Base-by-base conservation (phyloP, 2,329 filamentous ascomycete species). In the Zymoseptoria tritici region DNA sequence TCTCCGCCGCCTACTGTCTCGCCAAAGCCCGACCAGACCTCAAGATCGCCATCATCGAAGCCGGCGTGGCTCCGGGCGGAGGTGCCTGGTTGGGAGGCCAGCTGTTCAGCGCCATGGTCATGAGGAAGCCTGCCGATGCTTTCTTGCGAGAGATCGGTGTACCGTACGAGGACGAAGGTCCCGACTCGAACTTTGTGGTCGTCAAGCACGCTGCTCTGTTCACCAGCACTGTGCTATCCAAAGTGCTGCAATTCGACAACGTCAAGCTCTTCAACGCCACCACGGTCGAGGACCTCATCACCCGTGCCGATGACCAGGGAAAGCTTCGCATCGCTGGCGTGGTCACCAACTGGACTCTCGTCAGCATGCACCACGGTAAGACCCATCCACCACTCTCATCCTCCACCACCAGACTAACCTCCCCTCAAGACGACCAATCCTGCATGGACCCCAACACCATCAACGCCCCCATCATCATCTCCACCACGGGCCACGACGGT, bases 401-500 rank as follows among this genome's bases (percentile, higher is more conserved):
- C 36, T 42, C 13, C 29, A 36, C 31, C 31, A 20, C 13, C 49
- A 52, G 4, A 16, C 13, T 7, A 24, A 52, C 49, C 19, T 6
- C 5, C 22, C 13, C 51, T 26, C 9, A 53, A n/a, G 51, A 64
- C 56, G 61, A 63, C 59, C 91, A 96, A 79, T 89, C 85, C 62
- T 96, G 91, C 87, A 96, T 96, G 91, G 92, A 96, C 75, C 91
- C 91, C 67, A 96, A 94, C 84, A 96, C 91, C 70, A 96, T 96
- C 83, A 96, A 96, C 73, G 90, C 91, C 0, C 91, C 91, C 1
- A 76, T 96, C 60, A 81, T 96, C 71, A 89, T 97, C 78, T 91
- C 87, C 60, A 96, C 91, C 22, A 96, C 91, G 0, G 92, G 91
- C 55, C 91, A 97, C 70, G 91, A 97, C 66, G 64, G 70, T 13